Evolutionary conservation across 352 stramenopile species (phyloP).

Genomic region (Pythium brachiatum): DNA sequence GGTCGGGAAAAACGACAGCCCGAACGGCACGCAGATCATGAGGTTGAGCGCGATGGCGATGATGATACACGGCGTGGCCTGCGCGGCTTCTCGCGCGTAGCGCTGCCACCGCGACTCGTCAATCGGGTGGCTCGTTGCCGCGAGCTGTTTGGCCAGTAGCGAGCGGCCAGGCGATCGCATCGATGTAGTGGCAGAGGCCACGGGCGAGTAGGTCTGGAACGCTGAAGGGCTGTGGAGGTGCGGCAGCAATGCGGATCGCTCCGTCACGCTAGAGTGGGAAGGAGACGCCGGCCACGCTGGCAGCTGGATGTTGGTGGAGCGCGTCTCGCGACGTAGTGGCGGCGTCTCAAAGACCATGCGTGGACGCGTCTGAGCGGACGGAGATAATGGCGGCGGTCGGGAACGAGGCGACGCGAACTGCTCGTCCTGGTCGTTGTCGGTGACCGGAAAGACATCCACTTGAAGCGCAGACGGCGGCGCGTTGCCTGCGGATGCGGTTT

Average conservation of each 20-base stretch:
- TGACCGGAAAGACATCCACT: constrained; percentile 5
- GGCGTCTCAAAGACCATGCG: constrained; percentile 72
- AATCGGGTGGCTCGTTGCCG: neutral
- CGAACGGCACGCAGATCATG: constrained; percentile 87
- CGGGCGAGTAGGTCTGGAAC: constrained; percentile 6
- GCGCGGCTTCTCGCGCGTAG: constrained; percentile 31
- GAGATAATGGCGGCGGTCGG: constrained; percentile 12
- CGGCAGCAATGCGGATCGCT: constrained; percentile 32
- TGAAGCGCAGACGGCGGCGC: constrained; percentile 6
- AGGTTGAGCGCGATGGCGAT: constrained; percentile 82
- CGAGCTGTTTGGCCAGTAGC: constrained; percentile 21
- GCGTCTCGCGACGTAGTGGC: constrained; percentile 56
- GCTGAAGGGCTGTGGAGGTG: constrained; percentile 1
- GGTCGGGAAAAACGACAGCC: constrained; percentile 80
- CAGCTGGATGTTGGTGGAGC: constrained; percentile 44
- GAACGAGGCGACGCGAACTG: constrained; percentile 14
- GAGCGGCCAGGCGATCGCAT: constrained; percentile 23
- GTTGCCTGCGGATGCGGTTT: neutral
- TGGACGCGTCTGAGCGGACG: constrained; percentile 12
- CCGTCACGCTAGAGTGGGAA: constrained; percentile 17
- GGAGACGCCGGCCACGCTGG: constrained; percentile 20
- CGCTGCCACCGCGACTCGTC: constrained; percentile 18
- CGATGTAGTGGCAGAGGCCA: constrained; percentile 19
- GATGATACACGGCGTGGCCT: constrained; percentile 49
- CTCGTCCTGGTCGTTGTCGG: constrained; percentile 13